A percentile compares a stretch with the other conserved stretches of the same genome.
These are phyloP conservation scores for Conoideocrella luteorostrata DNA, from an alignment of 2,329 filamentous ascomycete species.

Conservation along the genomic window DNA sequence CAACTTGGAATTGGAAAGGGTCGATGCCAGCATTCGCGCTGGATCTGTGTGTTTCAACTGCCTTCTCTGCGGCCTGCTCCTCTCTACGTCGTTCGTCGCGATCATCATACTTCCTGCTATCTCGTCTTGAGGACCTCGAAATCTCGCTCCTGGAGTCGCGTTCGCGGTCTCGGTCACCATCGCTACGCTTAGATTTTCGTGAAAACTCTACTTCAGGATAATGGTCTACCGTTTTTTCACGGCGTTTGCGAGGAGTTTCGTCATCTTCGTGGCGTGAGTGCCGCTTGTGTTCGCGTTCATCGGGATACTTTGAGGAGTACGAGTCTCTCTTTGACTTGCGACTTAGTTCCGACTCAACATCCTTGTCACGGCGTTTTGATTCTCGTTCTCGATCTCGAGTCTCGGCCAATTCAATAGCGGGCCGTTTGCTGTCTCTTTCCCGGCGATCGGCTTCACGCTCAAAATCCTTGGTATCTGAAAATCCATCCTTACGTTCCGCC, in stretches of 20 bases:
- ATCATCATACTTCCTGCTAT: conserved; percentile 17
- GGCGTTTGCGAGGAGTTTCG: conserved; percentile 21
- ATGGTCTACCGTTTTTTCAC: conserved; percentile 19
- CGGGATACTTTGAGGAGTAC: conserved; percentile 20
- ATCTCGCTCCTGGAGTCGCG: conserved; percentile 22
- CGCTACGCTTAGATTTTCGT: conserved; percentile 16
- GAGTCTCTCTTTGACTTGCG: conserved; percentile 25
- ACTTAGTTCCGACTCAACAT: conserved; percentile 10
- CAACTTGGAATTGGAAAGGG: conserved; percentile 53
- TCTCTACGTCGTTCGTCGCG: conserved; percentile 21
- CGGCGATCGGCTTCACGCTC: not conserved
- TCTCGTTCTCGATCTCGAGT: conserved; percentile 16
- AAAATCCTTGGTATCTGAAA: conserved; percentile 9
- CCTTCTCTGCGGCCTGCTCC: conserved; percentile 21
- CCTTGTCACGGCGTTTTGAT: conserved; percentile 17
- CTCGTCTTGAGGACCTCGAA: conserved; percentile 16
- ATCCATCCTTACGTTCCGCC: conserved; percentile 15
- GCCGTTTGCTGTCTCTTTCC: conserved; percentile 8
- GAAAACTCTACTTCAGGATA: conserved; percentile 16
- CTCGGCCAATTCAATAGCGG: conserved; percentile 5
- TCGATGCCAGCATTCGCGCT: conserved; percentile 31
- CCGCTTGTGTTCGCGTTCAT: conserved; percentile 23
- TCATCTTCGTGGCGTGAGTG: conserved; percentile 27
- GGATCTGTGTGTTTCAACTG: conserved; percentile 7
- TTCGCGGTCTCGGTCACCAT: conserved; percentile 21